Evolutionary conservation across 495 filamentous ascomycete species (phyloP), one percentile per base, ranked within the genome.

Genomic region (Peziza echinospora): DNA sequence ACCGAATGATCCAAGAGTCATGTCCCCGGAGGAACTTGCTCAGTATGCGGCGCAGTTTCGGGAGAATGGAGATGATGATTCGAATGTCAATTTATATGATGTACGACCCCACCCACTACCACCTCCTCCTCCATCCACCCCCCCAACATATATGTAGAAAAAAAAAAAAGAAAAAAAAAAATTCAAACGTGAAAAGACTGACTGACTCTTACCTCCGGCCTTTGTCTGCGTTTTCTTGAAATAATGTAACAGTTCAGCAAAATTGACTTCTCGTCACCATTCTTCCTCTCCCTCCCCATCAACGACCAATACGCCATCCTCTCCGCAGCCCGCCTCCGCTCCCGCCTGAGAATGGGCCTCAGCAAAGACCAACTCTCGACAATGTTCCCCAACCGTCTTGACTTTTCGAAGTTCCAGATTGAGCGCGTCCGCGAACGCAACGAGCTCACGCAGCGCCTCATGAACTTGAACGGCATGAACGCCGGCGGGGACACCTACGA

Each of bases 301-400:
- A 80, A 75, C 2, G 89, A 97, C 66, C 77, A 87, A 19, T 96
- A 97, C 63, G 94, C 94, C 50, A 97, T 97, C 41, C 62, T 97
- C 11, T 96, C 94, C 56, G 87, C 91, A 0, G 89, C 91, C 0
- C 68, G 89, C 48, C 59, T 96, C 44, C 69, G 89, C 47, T 89
- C 82, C 54, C 67, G 89, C 26, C 64, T 97, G 49, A 71, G 89
- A 44, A 94, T 97, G 89, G 89, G 89, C 0, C 71, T 93, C 55
- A 86, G 83, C 44, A 96, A 93, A 62, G 89, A 96, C 52, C 89
- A 97, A 58, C 63, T 97, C 16, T 84, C 94, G 52, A 71, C 61
- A 23, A 96, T 94, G 89, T 97, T 97, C 53, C 91, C 89, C 0
- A 78, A 97, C 58, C 74, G 89, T n/a, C 93, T 96, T 83, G 89